Percentiles rank a stretch among this genome's conserved stretches.
Conservation (phyloP, 352 stramenopile genomes). For the Globisporangium viniferum region DNA sequence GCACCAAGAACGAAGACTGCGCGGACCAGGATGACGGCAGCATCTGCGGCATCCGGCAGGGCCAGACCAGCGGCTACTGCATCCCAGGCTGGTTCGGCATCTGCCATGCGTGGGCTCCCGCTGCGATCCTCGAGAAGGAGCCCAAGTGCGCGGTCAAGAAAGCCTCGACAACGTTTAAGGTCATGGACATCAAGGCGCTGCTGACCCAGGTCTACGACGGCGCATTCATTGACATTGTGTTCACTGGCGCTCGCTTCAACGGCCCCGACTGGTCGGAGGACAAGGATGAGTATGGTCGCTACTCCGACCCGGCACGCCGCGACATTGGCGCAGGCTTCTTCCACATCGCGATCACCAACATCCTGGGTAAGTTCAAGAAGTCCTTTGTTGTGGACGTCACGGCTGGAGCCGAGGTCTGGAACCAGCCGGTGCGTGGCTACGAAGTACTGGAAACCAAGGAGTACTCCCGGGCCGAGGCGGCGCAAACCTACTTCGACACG, state of each 20-base stretch:
- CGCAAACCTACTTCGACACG: slow-evolving; percentile 6
- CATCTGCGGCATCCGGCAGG: slow-evolving; percentile 7
- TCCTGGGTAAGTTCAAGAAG: slow-evolving; percentile 12
- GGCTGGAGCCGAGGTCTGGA: slow-evolving; percentile 16
- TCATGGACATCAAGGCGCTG: slow-evolving; percentile 20
- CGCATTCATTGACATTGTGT: slow-evolving; percentile 8
- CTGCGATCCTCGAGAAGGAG: slow-evolving; percentile 33
- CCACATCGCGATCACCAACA: slow-evolving; percentile 19
- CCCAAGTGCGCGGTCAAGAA: slow-evolving; percentile 15
- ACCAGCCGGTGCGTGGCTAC: slow-evolving; percentile 20
- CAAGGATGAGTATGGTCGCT: slow-evolving; percentile 16
- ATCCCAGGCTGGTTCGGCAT: slow-evolving; percentile 54
- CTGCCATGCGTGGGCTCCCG: slow-evolving; percentile 51
- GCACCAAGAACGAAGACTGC: slow-evolving; percentile 26
- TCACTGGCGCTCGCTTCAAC: slow-evolving; percentile 20
- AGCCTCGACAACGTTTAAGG: slow-evolving; percentile 6
- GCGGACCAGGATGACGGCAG: neutral
- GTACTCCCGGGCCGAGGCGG: neutral
- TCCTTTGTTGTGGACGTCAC: slow-evolving; percentile 14
- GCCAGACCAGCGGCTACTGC: slow-evolving; percentile 21
- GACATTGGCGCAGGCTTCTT: slow-evolving; percentile 18
- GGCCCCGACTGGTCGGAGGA: slow-evolving; percentile 4
- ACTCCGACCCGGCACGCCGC: slow-evolving; percentile 7
- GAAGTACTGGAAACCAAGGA: slow-evolving; percentile 6
- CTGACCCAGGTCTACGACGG: slow-evolving; percentile 19